Percentiles rank a stretch among this genome's conserved stretches.
Evolutionary conservation across 306 rosid species (phyloP).

Genomic region (Macrotyloma uniflorum): DNA sequence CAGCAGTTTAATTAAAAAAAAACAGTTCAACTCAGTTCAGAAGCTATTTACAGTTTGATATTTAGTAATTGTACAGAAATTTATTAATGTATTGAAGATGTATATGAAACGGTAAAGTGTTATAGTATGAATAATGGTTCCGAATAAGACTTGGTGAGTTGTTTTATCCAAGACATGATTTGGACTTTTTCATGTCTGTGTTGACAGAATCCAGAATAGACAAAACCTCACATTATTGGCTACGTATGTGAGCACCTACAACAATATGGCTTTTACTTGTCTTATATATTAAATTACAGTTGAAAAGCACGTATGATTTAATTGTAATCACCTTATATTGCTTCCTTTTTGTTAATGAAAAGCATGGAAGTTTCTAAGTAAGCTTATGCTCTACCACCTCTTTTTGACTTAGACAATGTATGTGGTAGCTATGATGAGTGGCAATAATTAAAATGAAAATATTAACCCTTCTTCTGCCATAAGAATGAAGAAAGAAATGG

Average conservation of each 20-base stretch:
- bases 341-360: background rate
- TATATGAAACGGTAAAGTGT: no score
- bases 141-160: background rate
- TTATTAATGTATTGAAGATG: no score
- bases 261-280: background rate
- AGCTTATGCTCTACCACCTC: background rate
- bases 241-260: background rate
- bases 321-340: background rate
- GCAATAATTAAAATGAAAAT: constrained; percentile 15
- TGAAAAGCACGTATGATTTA: background rate
- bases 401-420: constrained; percentile 1
- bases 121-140: background rate
- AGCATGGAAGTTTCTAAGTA: background rate
- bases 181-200: background rate
- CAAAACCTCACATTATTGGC: background rate
- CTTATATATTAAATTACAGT: background rate
- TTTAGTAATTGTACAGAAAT: no score
- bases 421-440: constrained; percentile 10
- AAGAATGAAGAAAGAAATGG: background rate
- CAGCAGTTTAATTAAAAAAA: no score
- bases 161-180: background rate
- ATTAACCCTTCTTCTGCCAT: background rate
- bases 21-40: no score
- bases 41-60: no score
- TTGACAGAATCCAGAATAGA: background rate